Evolutionary conservation across 1,284 basidiomycete species (phyloP).

Genomic region (Melanopsichium pennsylvanicum): DNA sequence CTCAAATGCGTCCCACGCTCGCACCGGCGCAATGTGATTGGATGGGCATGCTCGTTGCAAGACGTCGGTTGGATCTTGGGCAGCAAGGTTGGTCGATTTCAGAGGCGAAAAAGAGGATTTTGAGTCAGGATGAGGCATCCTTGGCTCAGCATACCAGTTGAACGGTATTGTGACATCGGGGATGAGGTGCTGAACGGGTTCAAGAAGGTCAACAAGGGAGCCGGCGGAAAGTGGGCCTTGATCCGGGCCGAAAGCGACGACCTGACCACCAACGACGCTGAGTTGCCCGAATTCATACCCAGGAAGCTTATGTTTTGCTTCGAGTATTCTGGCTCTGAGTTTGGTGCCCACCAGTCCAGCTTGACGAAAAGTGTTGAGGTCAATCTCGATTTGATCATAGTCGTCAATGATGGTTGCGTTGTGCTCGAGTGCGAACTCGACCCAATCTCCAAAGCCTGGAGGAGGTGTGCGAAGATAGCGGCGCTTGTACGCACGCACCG

Average conservation of each 20-base stretch:
- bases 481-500: slow-evolving; percentile 16
- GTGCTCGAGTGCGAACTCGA: slow-evolving; percentile 17
- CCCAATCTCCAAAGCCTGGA: slow-evolving; percentile 21
- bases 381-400: slow-evolving; percentile 31
- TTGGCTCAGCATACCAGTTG: slow-evolving; percentile 35
- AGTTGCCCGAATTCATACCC: slow-evolving; percentile 12
- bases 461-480: slow-evolving; percentile 23
- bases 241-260: slow-evolving; percentile 17
- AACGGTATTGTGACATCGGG: slow-evolving; percentile 25
- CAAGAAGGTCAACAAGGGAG: slow-evolving; percentile 12
- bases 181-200: slow-evolving; percentile 22
- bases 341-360: slow-evolving; percentile 12
- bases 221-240: slow-evolving; percentile 11
- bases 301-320: slow-evolving; percentile 11
- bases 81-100: not conserved
- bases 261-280: slow-evolving; percentile 17
- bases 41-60: slow-evolving; percentile 22
- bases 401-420: slow-evolving; percentile 31
- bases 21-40: slow-evolving; percentile 12
- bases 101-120: not conserved
- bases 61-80: slow-evolving; percentile 5
- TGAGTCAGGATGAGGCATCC: slow-evolving; percentile 4
- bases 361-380: slow-evolving; percentile 18
- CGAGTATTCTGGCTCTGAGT: slow-evolving; percentile 24
- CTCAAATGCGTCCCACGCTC: slow-evolving; percentile 14